phyloP scores from a whole-genome alignment of 345 rosid species.

The Syzygium jambos region DNA sequence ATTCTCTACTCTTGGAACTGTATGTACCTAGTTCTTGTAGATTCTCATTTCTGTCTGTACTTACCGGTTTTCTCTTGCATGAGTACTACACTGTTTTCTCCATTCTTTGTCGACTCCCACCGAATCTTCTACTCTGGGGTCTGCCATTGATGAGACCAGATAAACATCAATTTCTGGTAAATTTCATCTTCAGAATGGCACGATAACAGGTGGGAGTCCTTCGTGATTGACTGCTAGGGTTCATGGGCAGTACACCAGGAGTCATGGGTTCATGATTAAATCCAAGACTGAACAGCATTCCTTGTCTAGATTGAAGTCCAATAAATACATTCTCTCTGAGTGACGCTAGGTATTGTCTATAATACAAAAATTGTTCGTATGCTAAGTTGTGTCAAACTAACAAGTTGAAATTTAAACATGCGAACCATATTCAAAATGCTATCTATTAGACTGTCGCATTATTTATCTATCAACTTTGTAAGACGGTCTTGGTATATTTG shows the following conservation, averaged over 20 bases:
- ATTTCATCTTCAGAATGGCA: background rate
- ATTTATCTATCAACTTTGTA: background rate
- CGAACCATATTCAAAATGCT: background rate
- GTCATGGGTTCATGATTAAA: background rate
- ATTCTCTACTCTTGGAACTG: background rate
- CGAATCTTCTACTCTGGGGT: background rate
- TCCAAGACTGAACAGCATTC: background rate
- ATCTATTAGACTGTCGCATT: background rate
- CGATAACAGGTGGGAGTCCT: background rate
- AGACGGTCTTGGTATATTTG: background rate
- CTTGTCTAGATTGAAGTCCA: background rate
- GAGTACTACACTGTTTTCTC: background rate
- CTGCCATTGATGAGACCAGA: background rate
- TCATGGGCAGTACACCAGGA: background rate
- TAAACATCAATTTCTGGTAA: background rate
- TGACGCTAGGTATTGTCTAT: background rate
- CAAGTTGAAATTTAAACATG: background rate
- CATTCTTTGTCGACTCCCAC: background rate
- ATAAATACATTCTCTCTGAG: background rate
- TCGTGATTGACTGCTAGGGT: background rate
- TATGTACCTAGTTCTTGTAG: background rate
- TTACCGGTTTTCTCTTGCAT: background rate
- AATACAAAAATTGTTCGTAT: background rate
- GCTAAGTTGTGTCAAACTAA: background rate
- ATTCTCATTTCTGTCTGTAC: background rate